A percentile compares a stretch with the other conserved stretches of the same genome.
Evolutionary conservation across 1,284 basidiomycete species (phyloP).

Genomic region (Tremellales sp.): DNA sequence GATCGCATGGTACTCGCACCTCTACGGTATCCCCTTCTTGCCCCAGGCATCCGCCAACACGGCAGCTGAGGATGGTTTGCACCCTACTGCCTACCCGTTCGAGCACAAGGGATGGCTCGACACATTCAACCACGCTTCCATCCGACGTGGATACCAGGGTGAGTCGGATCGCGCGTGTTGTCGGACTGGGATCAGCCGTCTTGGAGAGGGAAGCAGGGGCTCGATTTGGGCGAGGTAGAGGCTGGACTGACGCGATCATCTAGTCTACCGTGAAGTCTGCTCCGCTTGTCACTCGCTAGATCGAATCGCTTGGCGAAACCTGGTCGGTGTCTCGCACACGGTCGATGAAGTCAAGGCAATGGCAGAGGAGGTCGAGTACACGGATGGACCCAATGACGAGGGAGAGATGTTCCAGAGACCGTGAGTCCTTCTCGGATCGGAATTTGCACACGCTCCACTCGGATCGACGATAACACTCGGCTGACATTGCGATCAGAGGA

Average conservation of each 20-base stretch:
- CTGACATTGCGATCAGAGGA: slow-evolving; percentile 28
- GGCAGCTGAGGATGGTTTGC: slow-evolving; percentile 89
- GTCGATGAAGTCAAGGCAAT: slow-evolving; percentile 86
- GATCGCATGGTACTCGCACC: slow-evolving; percentile 91
- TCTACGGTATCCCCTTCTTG: slow-evolving; percentile 82
- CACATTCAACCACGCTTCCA: slow-evolving; percentile 89
- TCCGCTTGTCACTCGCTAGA: slow-evolving; percentile 98
- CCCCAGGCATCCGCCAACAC: slow-evolving; percentile 85
- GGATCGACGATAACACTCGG: neutral
- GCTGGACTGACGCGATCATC: neutral
- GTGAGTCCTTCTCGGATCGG: slow-evolving; percentile 55
- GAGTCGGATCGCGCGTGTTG: slow-evolving; percentile 12
- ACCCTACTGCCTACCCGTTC: slow-evolving; percentile 86
- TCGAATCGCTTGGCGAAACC: slow-evolving; percentile 99
- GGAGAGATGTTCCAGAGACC: slow-evolving; percentile 99
- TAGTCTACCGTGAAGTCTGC: slow-evolving; percentile 97
- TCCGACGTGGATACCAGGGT: slow-evolving; percentile 89
- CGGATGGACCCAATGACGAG: slow-evolving; percentile 89
- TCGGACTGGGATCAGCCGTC: neutral
- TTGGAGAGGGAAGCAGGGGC: neutral
- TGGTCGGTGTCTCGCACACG: slow-evolving; percentile 96
- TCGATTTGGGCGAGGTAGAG: neutral
- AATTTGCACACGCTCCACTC: neutral
- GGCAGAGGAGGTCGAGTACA: slow-evolving; percentile 96
- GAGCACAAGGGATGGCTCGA: slow-evolving; percentile 81